phyloP scores from a whole-genome alignment of 345 rosid species.

The Leavenworthia alabamica region DNA sequence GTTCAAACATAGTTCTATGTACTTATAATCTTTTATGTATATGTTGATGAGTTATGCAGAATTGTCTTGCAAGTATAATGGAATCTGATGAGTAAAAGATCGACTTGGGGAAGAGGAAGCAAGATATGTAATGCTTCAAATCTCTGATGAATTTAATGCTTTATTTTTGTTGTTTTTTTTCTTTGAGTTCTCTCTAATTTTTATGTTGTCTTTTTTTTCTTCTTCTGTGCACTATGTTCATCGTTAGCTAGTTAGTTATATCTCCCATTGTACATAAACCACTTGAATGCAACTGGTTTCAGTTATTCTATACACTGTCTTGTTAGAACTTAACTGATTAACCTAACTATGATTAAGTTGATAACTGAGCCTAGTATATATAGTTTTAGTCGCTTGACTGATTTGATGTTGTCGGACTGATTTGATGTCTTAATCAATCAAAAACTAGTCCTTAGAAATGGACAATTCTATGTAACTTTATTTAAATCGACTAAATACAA shows the following conservation, averaged over 20 bases:
- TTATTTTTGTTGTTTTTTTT: neutral
- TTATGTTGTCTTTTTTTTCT: neutral
- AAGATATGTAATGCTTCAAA: too few species aligned
- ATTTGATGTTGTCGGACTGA: too few species aligned
- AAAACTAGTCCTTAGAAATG: neutral
- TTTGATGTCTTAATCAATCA: too few species aligned
- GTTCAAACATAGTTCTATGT: too few species aligned
- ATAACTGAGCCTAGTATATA: too few species aligned
- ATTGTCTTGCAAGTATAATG: constrained; percentile 33
- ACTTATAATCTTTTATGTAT: neutral
- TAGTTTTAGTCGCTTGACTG: neutral
- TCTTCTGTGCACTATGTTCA: neutral
- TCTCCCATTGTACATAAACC: neutral
- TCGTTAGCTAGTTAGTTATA: neutral
- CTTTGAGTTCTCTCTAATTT: neutral
- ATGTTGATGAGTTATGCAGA: constrained; percentile 19
- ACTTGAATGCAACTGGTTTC: neutral
- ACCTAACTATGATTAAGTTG: too few species aligned
- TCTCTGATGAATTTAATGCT: too few species aligned
- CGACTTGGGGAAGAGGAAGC: neutral
- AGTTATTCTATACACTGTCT: neutral
- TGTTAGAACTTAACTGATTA: neutral
- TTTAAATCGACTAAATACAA: neutral
- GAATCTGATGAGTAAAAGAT: constrained; percentile 26
- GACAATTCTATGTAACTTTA: neutral